Evolutionary conservation across 1,139 yeast species (phyloP), one percentile per base, ranked within the genome.

Genomic region (Yamadazyma triangularis): DNA sequence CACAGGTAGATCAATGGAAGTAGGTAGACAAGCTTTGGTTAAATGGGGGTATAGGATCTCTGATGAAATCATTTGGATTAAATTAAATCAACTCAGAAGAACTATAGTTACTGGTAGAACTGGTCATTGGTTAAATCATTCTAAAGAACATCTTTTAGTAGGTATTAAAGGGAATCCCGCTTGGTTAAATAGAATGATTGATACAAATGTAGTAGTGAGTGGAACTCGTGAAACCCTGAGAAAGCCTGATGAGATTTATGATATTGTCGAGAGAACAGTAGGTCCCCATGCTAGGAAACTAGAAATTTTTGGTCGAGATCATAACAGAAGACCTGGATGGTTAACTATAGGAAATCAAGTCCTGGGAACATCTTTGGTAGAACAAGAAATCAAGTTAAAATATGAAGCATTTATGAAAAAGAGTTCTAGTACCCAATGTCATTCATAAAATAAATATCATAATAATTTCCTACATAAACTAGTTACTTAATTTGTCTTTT

Each of bases 41-140:
- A 76, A 73, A 40, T 88, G 96, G 96, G 96, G 96, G 1, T 89
- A 89, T 51, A 51, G 55, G 20, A 75, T 82, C 5, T 61, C 77
- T 15, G 91, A 88, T 52, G 96, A 88, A 53, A 58, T 89, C 43
- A 75, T 89, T 13, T 89, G 97, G 97, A 74, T 87, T 38, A 89
- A 89, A 53, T 75, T 93, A 8, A 89, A 89, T 53, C 96, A 89
- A 51, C 60, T 89, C 38, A 77, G 81, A 20, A 63, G 95, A 40
- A 89, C 96, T 0, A 88, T 89, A 30, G 91, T 93, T 37, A 89
- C 97, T 0, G 97, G 97, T 1, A 64, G 96, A 40, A 89, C 97
- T 0, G 97, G 97, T 0, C 97, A 89, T 53, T 89, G 97, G 97
- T 64, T 89, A 30, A 89, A 89, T 51, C 97, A 89, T 55, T 85